These are phyloP conservation scores for Thozetella sp. DNA, from an alignment of 495 filamentous ascomycete species.

Conservation along the genomic window DNA sequence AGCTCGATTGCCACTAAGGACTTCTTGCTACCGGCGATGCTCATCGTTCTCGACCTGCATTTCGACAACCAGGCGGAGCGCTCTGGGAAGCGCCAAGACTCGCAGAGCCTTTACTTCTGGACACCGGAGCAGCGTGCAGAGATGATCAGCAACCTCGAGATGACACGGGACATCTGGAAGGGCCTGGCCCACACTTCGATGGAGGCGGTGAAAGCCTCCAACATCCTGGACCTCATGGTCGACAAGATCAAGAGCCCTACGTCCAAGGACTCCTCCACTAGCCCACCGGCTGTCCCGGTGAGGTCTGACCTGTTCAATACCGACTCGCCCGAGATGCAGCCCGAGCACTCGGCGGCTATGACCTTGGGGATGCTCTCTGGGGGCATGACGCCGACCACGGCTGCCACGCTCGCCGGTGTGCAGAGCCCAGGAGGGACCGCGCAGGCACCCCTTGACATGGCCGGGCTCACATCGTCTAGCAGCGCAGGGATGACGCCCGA, in stretches of 20 bases:
- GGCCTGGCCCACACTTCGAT: slow-evolving; percentile 74
- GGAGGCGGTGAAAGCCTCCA: slow-evolving; percentile 83
- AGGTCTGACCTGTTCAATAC: slow-evolving; percentile 29
- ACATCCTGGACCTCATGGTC: slow-evolving; percentile 78
- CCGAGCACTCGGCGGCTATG: slow-evolving; percentile 75
- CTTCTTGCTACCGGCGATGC: slow-evolving; percentile 87
- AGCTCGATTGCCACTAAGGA: slow-evolving; percentile 78
- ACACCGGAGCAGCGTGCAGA: slow-evolving; percentile 70
- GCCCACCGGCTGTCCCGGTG: slow-evolving; percentile 16
- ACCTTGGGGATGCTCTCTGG: slow-evolving; percentile 78
- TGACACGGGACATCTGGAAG: slow-evolving; percentile 78
- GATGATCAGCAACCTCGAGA: slow-evolving; percentile 74
- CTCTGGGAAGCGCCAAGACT: slow-evolving; percentile 30
- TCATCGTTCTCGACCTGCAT: slow-evolving; percentile 78
- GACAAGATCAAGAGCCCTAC: slow-evolving; percentile 61
- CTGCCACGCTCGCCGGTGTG: slow-evolving; percentile 28
- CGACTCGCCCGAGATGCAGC: slow-evolving; percentile 37
- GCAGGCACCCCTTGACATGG: slow-evolving; percentile 33
- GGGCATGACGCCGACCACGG: slow-evolving; percentile 63
- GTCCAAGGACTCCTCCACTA: slow-evolving; percentile 13
- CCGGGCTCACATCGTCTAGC: slow-evolving; percentile 15
- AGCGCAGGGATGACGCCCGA: slow-evolving; percentile 37
- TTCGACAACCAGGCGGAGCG: slow-evolving; percentile 42
- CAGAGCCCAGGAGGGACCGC: slow-evolving; percentile 38
- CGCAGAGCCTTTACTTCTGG: slow-evolving; percentile 64